Evolutionary conservation across 768 basidiomycete genomes (phyloP).

Genomic region (Gymnopilus junonius): DNA sequence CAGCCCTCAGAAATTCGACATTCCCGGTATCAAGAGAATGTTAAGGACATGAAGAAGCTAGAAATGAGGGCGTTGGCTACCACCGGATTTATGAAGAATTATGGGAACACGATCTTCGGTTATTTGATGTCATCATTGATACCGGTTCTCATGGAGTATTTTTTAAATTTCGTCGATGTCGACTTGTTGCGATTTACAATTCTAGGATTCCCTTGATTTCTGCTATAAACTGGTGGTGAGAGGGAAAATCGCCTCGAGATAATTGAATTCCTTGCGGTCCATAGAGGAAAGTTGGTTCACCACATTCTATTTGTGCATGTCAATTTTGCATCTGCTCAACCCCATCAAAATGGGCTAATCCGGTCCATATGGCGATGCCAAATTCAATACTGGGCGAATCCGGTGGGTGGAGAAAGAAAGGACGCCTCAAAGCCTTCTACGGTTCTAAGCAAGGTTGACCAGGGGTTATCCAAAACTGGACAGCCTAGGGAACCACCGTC

Average conservation of each 20-base stretch:
- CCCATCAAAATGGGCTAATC: neutral
- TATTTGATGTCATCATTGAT: slow-evolving; percentile 3
- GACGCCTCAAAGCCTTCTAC: no score
- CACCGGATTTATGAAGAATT: neutral
- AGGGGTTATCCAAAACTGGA: neutral
- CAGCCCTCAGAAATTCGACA: neutral
- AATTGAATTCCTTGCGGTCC: neutral
- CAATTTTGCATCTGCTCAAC: no score
- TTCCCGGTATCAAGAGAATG: neutral
- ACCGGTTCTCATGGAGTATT: neutral
- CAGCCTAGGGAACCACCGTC: no score
- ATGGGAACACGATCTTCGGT: neutral
- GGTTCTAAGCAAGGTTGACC: neutral
- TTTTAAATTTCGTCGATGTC: neutral
- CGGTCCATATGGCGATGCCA: neutral
- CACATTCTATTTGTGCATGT: no score
- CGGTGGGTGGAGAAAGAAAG: neutral
- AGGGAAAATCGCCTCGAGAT: no score
- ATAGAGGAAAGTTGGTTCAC: no score
- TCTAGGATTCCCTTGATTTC: neutral
- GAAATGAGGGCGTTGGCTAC: neutral
- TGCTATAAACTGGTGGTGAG: neutral
- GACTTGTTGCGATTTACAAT: neutral
- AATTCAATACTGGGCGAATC: neutral
- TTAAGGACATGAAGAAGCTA: neutral